Base-by-base conservation (phyloP, 1,284 basidiomycete genomes). In the Pisolithus thermaeus region DNA sequence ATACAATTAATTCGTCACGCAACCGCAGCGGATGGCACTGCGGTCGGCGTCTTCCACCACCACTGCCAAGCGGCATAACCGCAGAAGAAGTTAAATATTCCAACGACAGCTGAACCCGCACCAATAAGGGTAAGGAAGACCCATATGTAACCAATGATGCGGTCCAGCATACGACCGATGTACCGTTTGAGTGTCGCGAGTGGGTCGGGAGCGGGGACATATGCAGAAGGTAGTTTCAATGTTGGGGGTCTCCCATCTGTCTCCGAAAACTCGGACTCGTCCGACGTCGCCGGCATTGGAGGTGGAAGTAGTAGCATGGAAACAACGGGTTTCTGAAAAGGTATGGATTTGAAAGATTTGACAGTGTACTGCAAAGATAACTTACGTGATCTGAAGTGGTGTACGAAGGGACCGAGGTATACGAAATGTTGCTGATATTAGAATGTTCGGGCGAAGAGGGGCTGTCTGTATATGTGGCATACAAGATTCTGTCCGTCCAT, bases 401-500 rank as follows among this genome's bases (percentile, higher is more conserved):
- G 63, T 89, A 92, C 3, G 83, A 84, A 9, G 83, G 89, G 54
- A 87, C 77, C 38, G 80, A 81, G 16, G 88, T 91, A 63, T 89
- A 90, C 38, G 88, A 62, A 7, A 88, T 52, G 56, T 84, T 87
- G 2, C 65, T 74, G 52, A 90, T 83, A 44, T 70, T 66, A 0
- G 84, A 84, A 49, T 70, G 62, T 16, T 80, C 71, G 6, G 75
- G 73, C 5, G 66, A 66, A 53, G 79, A 72, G 2, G 81, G 77
- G 0, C 76, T 74, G 64, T 92, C 90, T n/a, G 78, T 76, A 60
- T 87, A 75, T 6, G 91, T 91, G 2, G 88, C 78, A 66, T 93
- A 97, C 59, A 99, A 73, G 45, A 99, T 83, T 41, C 96, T 81
- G 69, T 99, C 96, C 22, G 95, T 97, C 91, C 94, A 99, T 20